Conservation (phyloP, 208 protist species). For the Porcisia hertigi region DNA sequence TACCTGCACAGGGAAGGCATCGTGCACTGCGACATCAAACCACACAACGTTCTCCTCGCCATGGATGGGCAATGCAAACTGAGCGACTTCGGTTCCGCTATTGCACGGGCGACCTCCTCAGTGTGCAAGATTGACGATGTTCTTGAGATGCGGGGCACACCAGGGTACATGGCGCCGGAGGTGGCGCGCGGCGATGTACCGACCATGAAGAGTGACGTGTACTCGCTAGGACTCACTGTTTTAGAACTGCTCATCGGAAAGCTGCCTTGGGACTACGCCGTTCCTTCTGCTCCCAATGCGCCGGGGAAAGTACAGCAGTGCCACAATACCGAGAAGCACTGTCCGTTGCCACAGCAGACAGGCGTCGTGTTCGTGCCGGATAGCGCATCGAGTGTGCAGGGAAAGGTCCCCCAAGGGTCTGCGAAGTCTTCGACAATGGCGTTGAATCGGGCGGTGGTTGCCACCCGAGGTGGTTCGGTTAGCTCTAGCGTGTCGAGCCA, state of each 20-base stretch:
- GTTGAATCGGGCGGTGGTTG: background rate
- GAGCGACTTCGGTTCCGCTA: conserved; percentile 81
- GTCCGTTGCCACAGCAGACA: background rate
- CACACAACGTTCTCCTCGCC: conserved; percentile 83
- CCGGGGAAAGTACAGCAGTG: background rate
- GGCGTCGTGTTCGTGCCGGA: background rate
- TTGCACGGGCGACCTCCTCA: conserved; percentile 42
- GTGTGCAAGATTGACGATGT: conserved; percentile 51
- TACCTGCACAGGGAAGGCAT: conserved; percentile 81
- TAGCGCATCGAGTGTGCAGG: too few species aligned
- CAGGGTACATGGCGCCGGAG: conserved; percentile 82
- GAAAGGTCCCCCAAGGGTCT: background rate
- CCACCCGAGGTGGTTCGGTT: background rate
- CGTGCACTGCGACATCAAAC: conserved; percentile 87
- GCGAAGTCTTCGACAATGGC: background rate
- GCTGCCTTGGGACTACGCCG: conserved; percentile 54
- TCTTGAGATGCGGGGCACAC: conserved; percentile 70
- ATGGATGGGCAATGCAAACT: conserved; percentile 84
- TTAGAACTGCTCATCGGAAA: conserved; percentile 62
- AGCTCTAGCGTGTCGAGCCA: background rate
- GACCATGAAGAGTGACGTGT: conserved; percentile 65
- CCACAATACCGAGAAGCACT: background rate
- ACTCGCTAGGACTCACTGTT: conserved; percentile 60
- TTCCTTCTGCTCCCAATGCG: background rate
- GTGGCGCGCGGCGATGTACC: conserved; percentile 58